Percentiles rank a stretch among this genome's conserved stretches.
Conservation (phyloP, 2,329 filamentous ascomycete species). For the Hymenoscyphus repandus region DNA sequence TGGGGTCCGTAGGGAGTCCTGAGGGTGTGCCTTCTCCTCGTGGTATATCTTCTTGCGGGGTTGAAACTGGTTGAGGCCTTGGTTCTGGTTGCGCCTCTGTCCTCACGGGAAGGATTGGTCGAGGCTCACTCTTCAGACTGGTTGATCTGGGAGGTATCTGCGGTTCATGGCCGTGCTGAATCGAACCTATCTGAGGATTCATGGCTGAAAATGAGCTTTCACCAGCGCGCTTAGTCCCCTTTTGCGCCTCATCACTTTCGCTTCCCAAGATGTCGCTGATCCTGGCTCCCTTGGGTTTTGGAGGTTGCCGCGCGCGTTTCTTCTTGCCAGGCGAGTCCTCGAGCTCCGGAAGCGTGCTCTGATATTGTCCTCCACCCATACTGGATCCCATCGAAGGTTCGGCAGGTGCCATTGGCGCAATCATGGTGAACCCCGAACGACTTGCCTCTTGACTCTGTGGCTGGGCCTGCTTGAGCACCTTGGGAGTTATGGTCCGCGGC, state of each 20-base stretch:
- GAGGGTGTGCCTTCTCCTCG: background rate
- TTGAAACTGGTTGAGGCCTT: background rate
- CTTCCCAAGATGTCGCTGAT: slow-evolving; percentile 3
- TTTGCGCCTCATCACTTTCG: slow-evolving; percentile 1
- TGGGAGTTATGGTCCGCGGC: slow-evolving; percentile 6
- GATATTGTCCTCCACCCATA: slow-evolving; percentile 8
- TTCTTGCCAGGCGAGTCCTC: slow-evolving; percentile 20
- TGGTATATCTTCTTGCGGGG: background rate
- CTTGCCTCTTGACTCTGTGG: slow-evolving; percentile 10
- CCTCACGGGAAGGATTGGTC: slow-evolving; percentile 2
- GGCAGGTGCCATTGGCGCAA: slow-evolving; percentile 8
- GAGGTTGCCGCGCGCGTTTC: slow-evolving; percentile 11
- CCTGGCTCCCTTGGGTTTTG: background rate
- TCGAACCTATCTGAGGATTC: slow-evolving; percentile 4
- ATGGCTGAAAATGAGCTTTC: slow-evolving; percentile 17
- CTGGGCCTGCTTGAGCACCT: slow-evolving; percentile 4
- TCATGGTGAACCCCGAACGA: slow-evolving; percentile 8
- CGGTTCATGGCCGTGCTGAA: slow-evolving; percentile 1
- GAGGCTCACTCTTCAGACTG: background rate
- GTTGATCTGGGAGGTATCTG: background rate
- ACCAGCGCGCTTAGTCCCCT: slow-evolving; percentile 15
- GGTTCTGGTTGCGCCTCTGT: background rate
- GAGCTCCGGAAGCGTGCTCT: slow-evolving; percentile 4
- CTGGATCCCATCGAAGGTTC: slow-evolving; percentile 4
- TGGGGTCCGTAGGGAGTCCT: background rate